phyloP scores from a whole-genome alignment of 192 early-diverging fungal genomes.

The Obelidium mucronatum region DNA sequence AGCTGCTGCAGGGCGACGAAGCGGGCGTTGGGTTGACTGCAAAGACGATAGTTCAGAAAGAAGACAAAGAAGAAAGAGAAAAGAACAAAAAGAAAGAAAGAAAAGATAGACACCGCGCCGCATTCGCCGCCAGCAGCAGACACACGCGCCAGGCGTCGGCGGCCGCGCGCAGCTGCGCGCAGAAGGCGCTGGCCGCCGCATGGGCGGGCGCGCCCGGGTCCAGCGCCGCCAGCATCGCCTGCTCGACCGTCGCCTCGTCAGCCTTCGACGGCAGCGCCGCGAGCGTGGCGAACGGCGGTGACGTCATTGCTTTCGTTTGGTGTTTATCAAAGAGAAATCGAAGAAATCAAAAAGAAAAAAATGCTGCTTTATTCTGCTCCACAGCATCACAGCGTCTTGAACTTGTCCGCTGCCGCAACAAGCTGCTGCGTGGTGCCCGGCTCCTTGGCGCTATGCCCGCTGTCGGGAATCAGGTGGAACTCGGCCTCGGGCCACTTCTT shows the following conservation, averaged over 20 bases:
- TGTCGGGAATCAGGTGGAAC: slow-evolving; percentile 61
- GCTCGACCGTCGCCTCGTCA: slow-evolving; percentile 32
- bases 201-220: slow-evolving; percentile 72
- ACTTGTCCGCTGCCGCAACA: slow-evolving; percentile 69
- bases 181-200: slow-evolving; percentile 83
- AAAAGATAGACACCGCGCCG: slow-evolving; percentile 53
- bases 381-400: slow-evolving; percentile 49
- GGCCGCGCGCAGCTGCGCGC: slow-evolving; percentile 78
- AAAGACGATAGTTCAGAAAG: slow-evolving; percentile 27
- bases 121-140: slow-evolving; percentile 76
- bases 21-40: slow-evolving; percentile 77
- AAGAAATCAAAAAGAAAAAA: background rate
- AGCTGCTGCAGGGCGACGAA: slow-evolving; percentile 86
- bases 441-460: slow-evolving; percentile 74
- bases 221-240: slow-evolving; percentile 59
- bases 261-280: background rate
- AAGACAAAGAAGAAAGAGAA: background rate
- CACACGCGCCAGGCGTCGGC: slow-evolving; percentile 88
- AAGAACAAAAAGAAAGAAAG: slow-evolving; percentile 23
- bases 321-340: background rate
- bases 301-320: background rate
- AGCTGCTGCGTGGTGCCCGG: slow-evolving; percentile 53
- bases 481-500: slow-evolving; percentile 71
- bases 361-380: background rate
- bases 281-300: background rate